These are phyloP conservation scores for Kurtzmaniella cleridarum DNA, from an alignment of 805 yeast genomes.

Conservation along the genomic window DNA sequence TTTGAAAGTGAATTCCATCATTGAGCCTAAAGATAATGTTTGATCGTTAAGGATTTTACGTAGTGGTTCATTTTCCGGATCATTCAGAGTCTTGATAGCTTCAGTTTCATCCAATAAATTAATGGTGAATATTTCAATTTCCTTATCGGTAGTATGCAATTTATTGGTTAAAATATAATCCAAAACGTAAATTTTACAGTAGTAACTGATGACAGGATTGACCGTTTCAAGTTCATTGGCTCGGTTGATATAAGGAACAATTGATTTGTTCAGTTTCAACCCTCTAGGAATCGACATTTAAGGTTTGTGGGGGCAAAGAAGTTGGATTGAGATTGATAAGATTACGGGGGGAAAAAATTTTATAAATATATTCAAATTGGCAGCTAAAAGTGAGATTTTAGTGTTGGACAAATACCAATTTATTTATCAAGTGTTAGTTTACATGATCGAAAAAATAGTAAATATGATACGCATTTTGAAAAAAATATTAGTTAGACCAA, in stretches of 20 bases:
- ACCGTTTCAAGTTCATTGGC: slow-evolving; percentile 50
- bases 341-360: not conserved
- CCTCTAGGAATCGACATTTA: slow-evolving; percentile 17
- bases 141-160: slow-evolving; percentile 52
- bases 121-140: slow-evolving; percentile 56
- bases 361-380: too few species aligned
- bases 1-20: slow-evolving; percentile 29
- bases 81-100: slow-evolving; percentile 34
- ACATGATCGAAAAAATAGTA: too few species aligned
- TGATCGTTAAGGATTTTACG: slow-evolving; percentile 53
- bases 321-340: slow-evolving; percentile 5
- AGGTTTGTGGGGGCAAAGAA: slow-evolving; percentile 1
- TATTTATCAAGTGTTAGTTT: too few species aligned
- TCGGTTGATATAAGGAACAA: slow-evolving; percentile 47
- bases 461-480: not conserved
- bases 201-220: slow-evolving; percentile 70
- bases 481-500: not conserved
- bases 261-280: slow-evolving; percentile 23
- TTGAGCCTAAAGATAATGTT: slow-evolving; percentile 34
- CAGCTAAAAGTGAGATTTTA: too few species aligned
- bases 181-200: slow-evolving; percentile 62
- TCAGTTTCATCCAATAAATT: slow-evolving; percentile 70
- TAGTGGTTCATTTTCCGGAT: slow-evolving; percentile 34
- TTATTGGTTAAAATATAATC: slow-evolving; percentile 61
- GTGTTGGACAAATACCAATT: too few species aligned